Conservation (phyloP, 2,329 filamentous ascomycete species). For the Colletotrichum cuscutae region DNA sequence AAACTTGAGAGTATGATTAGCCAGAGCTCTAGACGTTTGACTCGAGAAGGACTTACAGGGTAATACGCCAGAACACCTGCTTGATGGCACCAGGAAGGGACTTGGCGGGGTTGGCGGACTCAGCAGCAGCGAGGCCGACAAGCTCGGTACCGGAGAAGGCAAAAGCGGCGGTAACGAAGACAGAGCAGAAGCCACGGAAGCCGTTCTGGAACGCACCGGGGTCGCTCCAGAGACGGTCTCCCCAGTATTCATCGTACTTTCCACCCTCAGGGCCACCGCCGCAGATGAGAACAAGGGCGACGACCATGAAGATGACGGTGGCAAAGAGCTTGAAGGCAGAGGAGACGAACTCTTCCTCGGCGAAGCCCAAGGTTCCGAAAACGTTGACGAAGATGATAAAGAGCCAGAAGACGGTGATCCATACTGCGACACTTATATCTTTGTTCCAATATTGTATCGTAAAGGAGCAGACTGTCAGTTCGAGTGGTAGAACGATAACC, state of each 20-base stretch:
- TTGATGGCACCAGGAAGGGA: constrained; percentile 82
- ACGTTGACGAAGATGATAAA: constrained; percentile 62
- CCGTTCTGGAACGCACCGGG: constrained; percentile 72
- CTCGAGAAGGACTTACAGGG: constrained; percentile 42
- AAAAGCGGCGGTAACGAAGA: constrained; percentile 77
- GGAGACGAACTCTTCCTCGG: constrained; percentile 67
- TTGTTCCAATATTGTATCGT: constrained; percentile 63
- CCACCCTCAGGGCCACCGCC: constrained; percentile 64
- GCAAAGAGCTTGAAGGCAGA: constrained; percentile 66
- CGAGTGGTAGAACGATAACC: constrained; percentile 60
- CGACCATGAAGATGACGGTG: constrained; percentile 70
- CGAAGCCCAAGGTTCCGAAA: constrained; percentile 64
- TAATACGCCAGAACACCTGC: constrained; percentile 71
- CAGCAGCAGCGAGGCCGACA: constrained; percentile 76
- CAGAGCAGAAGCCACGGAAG: constrained; percentile 75
- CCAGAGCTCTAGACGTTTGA: not conserved
- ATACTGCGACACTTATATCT: constrained; percentile 57
- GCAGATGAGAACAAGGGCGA: constrained; percentile 65
- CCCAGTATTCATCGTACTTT: constrained; percentile 53
- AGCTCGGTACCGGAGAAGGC: constrained; percentile 75
- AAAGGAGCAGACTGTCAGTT: constrained; percentile 61
- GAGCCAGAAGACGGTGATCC: constrained; percentile 64
- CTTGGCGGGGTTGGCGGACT: constrained; percentile 74
- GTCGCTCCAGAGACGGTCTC: constrained; percentile 54
- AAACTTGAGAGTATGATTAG: constrained; percentile 42